Base-by-base conservation (phyloP, 2,329 filamentous ascomycete genomes). In the Talaromyces rugulosus region DNA sequence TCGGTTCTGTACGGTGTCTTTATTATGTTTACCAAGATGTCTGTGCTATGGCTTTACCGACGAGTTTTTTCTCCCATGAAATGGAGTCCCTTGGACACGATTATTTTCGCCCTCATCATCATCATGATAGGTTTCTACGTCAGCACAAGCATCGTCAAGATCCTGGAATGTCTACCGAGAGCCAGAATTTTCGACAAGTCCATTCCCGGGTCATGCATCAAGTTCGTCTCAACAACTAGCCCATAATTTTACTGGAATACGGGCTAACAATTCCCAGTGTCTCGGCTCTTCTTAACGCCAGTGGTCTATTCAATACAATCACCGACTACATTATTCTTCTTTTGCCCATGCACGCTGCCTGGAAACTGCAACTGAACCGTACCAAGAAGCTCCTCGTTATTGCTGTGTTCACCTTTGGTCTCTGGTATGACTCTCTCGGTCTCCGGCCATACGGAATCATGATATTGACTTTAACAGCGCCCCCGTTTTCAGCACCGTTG, bases 21-120 rank as follows among this genome's bases (percentile, higher is more conserved):
- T 34, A 67, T 70, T 18, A 66, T 63, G 56, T 36, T 70, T 42
- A 65, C 67, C 23, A 70, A 70, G 52, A n/a, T 69, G 3, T 64
- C 66, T 0, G 65, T 70, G 27, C 50, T 70, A 7, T 63, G 67
- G 9, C 65, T 67, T 23, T 70, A 67, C 56, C 62, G 65, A 16
- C 63, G 65, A 18, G 60, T 68, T 42, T 70, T 70, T 55, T 62
- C 63, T 3, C 64, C 66, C 14, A 42, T 55, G n/a, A 51, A 58
- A 44, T 62, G 58, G 59, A 63, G 62, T 14, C 23, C 18, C 5
- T 67, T 65, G 2, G 64, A 63, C 56, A 51, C 57, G 9, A 31
- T 60, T 31, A 64, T 69, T 6, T 56, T 68, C 33, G 40, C 61
- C 31, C 56, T 70, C 12, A 62, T 67, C 8, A 36, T 36, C 16